A percentile compares a stretch with the other conserved stretches of the same genome.
These are phyloP conservation scores for Alternaria angustiovoidea DNA, from an alignment of 2,329 filamentous ascomycete genomes.

Conservation along the genomic window DNA sequence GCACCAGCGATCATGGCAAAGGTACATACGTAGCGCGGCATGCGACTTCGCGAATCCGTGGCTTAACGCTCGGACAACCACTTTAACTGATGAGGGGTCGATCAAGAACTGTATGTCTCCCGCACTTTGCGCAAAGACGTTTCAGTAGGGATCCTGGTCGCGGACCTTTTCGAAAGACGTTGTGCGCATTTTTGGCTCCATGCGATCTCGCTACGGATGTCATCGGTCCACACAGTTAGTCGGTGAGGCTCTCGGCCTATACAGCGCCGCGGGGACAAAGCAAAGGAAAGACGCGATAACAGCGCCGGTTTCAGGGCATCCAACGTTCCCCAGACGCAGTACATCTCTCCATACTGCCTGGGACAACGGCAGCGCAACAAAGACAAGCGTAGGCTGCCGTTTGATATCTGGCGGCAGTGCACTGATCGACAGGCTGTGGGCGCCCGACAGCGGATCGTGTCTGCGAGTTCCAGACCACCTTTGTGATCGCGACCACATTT, in stretches of 20 bases:
- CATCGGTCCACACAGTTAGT: slow-evolving; percentile 37
- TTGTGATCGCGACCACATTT: slow-evolving; percentile 26
- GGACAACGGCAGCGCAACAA: slow-evolving; percentile 20
- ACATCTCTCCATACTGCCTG: slow-evolving; percentile 20
- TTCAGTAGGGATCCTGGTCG: slow-evolving; percentile 28
- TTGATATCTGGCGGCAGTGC: slow-evolving; percentile 38
- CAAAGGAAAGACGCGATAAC: slow-evolving; percentile 30
- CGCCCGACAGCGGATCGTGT: slow-evolving; percentile 28
- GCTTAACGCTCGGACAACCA: slow-evolving; percentile 32
- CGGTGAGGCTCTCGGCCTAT: slow-evolving; percentile 42
- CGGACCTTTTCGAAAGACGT: slow-evolving; percentile 26
- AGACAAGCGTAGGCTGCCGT: slow-evolving; percentile 30
- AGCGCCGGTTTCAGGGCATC: slow-evolving; percentile 15
- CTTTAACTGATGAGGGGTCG: slow-evolving; percentile 39
- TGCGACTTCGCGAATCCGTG: slow-evolving; percentile 34
- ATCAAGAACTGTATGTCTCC: slow-evolving; percentile 32
- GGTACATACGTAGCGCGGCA: slow-evolving; percentile 42
- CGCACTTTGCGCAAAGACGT: slow-evolving; percentile 40
- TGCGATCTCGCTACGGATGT: slow-evolving; percentile 37
- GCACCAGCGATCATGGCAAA: slow-evolving; percentile 35
- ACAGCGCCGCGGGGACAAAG: slow-evolving; percentile 37
- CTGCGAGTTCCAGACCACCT: slow-evolving; percentile 22
- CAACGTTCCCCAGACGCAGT: slow-evolving; percentile 17
- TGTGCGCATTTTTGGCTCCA: slow-evolving; percentile 26
- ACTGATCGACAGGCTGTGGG: slow-evolving; percentile 40